Evolutionary conservation across 208 protist species (phyloP).

Genomic region (Leishmania major): DNA sequence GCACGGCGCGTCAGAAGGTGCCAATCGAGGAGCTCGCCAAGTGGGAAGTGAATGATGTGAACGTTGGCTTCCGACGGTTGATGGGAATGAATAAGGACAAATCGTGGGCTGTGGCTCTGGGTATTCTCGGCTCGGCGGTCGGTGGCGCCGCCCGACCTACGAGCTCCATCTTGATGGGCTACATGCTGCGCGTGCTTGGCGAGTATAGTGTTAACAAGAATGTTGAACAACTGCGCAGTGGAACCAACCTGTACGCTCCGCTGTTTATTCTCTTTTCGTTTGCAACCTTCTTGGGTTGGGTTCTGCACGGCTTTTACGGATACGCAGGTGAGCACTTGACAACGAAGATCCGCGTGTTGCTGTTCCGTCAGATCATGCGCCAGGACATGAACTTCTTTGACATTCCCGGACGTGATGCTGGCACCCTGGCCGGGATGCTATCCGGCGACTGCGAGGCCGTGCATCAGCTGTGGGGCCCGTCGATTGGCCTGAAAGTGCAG

Average conservation of each 20-base stretch:
- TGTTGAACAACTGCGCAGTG: conserved; percentile 29
- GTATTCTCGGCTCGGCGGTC: conserved; percentile 55
- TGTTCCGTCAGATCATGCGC: conserved; percentile 73
- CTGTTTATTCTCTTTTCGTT: conserved; percentile 55
- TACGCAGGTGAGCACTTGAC: conserved; percentile 78
- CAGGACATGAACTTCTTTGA: conserved; percentile 91
- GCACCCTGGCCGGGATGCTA: conserved; percentile 71
- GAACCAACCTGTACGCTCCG: conserved; percentile 48
- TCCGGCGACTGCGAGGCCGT: conserved; percentile 83
- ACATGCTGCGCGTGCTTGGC: conserved; percentile 46
- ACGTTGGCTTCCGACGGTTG: conserved; percentile 48
- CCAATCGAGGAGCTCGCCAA: conserved; percentile 57
- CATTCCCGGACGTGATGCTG: conserved; percentile 66
- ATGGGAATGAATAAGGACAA: conserved; percentile 45
- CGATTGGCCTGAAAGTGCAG: conserved; percentile 67
- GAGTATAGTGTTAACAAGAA: conserved; percentile 38
- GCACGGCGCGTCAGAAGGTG: conserved; percentile 58
- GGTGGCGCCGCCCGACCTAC: conserved; percentile 40
- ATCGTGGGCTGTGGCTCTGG: conserved; percentile 42
- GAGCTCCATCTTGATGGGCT: conserved; percentile 53
- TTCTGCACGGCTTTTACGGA: conserved; percentile 68
- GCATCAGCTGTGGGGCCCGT: conserved; percentile 73
- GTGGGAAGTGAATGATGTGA: conserved; percentile 54
- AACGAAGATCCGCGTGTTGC: conserved; percentile 56
- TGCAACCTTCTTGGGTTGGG: conserved; percentile 41